Percentiles rank a stretch among this genome's conserved stretches.
These are phyloP conservation scores for Kwoniella sp. DNA, from an alignment of 768 basidiomycete genomes.

Conservation along the genomic window DNA sequence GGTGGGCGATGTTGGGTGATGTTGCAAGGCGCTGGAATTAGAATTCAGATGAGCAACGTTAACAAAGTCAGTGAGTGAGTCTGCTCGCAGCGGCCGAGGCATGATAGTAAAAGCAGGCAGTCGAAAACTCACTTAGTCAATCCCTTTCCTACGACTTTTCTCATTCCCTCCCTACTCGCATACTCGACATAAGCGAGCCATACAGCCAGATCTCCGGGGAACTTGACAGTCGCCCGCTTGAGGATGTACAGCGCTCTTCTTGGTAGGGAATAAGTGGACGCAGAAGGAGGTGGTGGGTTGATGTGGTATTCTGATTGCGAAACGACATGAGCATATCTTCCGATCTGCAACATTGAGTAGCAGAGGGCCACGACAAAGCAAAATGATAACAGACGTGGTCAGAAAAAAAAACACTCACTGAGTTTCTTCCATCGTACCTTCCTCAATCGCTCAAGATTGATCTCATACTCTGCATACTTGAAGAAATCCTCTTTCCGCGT, in stretches of 20 bases:
- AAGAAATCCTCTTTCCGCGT: slow-evolving; percentile 85
- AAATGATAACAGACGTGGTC: no score
- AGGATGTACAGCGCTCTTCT: slow-evolving; percentile 85
- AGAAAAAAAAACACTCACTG: slow-evolving; percentile 63
- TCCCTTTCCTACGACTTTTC: slow-evolving; percentile 75
- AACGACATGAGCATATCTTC: no score
- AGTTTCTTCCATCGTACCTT: slow-evolving; percentile 72
- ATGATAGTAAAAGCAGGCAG: no score
- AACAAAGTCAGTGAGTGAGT: no score
- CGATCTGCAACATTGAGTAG: not conserved
- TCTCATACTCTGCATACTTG: slow-evolving; percentile 89
- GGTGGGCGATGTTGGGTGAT: slow-evolving; percentile 75
- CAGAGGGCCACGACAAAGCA: no score
- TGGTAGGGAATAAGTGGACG: slow-evolving; percentile 83
- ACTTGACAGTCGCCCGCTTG: slow-evolving; percentile 82
- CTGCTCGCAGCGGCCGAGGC: no score
- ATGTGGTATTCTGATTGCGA: slow-evolving; percentile 39
- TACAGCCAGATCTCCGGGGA: slow-evolving; percentile 80
- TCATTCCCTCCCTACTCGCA: slow-evolving; percentile 76
- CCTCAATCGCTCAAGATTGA: slow-evolving; percentile 77
- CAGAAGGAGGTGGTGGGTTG: slow-evolving; percentile 61
- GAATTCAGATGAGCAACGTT: no score
- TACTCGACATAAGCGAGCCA: slow-evolving; percentile 89
- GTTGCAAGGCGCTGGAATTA: slow-evolving; percentile 70
- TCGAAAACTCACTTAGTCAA: slow-evolving; percentile 78